Percentiles rank a stretch among this genome's conserved stretches.
These are phyloP conservation scores for Suillus spraguei DNA, from an alignment of 768 basidiomycete genomes.

Conservation along the genomic window DNA sequence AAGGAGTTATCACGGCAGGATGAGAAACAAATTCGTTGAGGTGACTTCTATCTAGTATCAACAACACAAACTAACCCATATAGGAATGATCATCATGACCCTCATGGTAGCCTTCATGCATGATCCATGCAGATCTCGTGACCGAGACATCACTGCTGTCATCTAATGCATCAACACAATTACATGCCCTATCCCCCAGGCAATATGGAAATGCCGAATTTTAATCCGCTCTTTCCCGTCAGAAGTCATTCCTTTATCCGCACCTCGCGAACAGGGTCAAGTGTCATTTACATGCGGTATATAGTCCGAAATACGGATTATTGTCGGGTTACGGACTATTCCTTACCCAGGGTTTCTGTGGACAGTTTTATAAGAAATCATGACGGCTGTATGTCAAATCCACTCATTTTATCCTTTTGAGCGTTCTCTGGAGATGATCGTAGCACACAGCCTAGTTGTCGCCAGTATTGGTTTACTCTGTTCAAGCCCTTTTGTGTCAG, in stretches of 20 bases:
- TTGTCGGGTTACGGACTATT: neutral
- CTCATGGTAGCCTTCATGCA: neutral
- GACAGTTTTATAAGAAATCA: constrained; percentile 10
- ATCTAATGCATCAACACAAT: neutral
- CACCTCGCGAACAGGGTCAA: neutral
- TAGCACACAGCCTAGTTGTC: constrained; percentile 8
- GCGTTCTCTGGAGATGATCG: constrained; percentile 15
- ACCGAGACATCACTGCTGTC: neutral
- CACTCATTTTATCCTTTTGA: neutral
- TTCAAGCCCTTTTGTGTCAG: constrained; percentile 14
- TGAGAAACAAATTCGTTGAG: neutral
- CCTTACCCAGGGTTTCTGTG: neutral
- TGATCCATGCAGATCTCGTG: neutral
- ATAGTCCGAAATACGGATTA: constrained; percentile 4
- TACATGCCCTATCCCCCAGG: neutral
- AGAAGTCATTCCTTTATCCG: neutral
- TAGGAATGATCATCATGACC: neutral
- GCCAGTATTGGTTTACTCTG: constrained; percentile 13
- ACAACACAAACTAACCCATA: neutral
- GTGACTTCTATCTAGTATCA: neutral
- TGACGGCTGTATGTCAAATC: neutral
- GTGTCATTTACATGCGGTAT: neutral
- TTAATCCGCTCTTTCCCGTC: neutral
- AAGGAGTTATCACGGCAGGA: neutral
- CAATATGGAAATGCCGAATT: neutral